Evolutionary conservation across 129 eudicot genomes (phyloP), one percentile per base, ranked within the genome.

Genomic region (Smallanthus sonchifolius): DNA sequence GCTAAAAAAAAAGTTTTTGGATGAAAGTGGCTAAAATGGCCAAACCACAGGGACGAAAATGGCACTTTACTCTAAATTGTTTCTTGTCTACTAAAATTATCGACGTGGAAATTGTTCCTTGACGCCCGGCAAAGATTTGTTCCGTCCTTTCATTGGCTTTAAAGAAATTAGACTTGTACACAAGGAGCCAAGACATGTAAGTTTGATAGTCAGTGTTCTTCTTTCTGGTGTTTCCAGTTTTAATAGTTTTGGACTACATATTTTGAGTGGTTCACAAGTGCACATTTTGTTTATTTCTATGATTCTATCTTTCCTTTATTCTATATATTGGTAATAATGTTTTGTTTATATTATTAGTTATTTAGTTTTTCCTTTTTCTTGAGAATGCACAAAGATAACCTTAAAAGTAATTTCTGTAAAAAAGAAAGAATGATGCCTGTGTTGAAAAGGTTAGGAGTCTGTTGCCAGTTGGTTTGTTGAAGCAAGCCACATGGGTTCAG

Each of bases 141-240:
- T 90, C 65, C 96, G 98, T 39, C 96, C 98, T 52, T 90, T 93
- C 75, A 74, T 75, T 73, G 98, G 98, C 51, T 93, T 86, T 70
- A 80, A 79, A 72, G 98, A 93, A 73, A 80, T 93, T 28, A 86
- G 86, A 83, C 85, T 93, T 74, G 92, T 93, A 69, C 98, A 93
- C 78, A 90, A 90, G 90, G 98, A 90, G 85, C 95, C 98, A 38
- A 82, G 98, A 78, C 83, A 84, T 75, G 98, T 93, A 84, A 86
- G 96, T 77, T 17, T 32, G 69, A 61, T 44, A 73, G 36, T 20
- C 28, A 1, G n/a, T 59, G 55, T 40, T 59, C 66, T 60, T 38
- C 51, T n/a, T 17, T 67, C 60, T 59, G 7, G 34, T 69, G 15
- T 40, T 39, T 14, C 39, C n/a, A 39, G 38, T 10, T 55, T 54